Percentiles rank a stretch among this genome's conserved stretches.
phyloP scores from a whole-genome alignment of 305 asterid genomes.

The Solanum hybrid region DNA sequence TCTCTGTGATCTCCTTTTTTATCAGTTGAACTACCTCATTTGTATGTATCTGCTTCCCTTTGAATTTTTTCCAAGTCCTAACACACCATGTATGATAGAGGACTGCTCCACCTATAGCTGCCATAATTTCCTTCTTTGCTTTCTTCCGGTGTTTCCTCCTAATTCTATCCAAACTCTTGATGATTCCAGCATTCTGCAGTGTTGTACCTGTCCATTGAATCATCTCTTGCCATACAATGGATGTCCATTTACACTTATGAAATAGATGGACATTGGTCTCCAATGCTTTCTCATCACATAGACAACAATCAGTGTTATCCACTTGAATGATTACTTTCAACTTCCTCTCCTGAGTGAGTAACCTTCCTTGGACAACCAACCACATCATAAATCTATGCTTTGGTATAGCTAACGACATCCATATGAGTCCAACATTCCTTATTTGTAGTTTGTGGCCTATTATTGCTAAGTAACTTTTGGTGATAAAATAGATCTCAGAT shows the following conservation, averaged over 20 bases:
- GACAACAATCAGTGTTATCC: not conserved
- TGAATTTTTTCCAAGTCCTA: no score
- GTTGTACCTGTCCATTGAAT: not conserved
- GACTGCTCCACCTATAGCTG: not conserved
- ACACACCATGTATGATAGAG: not conserved
- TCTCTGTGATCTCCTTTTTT: no score
- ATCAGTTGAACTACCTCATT: not conserved
- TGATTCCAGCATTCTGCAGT: not conserved
- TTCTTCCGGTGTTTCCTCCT: not conserved
- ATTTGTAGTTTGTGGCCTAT: not conserved
- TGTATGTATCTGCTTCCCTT: not conserved
- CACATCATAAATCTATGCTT: not conserved
- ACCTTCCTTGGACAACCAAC: not conserved
- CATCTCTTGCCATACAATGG: no score
- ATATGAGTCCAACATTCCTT: not conserved
- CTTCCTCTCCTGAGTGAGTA: not conserved
- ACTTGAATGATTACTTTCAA: not conserved
- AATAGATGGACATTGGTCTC: no score
- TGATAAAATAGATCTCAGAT: not conserved
- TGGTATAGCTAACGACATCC: not conserved
- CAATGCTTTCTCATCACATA: not conserved
- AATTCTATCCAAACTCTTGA: not conserved
- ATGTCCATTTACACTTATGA: not conserved
- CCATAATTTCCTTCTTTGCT: not conserved
- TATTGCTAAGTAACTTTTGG: not conserved